Conservation (phyloP, 2,329 filamentous ascomycete genomes). For the Thyridium curvatum region DNA sequence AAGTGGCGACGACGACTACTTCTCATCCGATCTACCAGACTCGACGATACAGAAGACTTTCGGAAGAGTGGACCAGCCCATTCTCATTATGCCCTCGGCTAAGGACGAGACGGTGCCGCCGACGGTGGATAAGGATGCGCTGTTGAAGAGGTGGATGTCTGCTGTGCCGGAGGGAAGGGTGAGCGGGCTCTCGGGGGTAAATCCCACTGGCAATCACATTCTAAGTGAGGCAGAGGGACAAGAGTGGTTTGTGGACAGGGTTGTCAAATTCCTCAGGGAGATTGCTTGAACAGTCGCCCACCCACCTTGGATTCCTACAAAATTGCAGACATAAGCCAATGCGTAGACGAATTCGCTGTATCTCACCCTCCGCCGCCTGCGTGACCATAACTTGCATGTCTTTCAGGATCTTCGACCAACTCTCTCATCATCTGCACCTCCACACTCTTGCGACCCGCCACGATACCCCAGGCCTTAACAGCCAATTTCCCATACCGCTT, state of each 20-base stretch:
- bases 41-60: conserved; percentile 56
- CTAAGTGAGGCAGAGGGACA: conserved; percentile 39
- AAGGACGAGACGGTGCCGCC: conserved; percentile 60
- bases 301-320: too few species aligned
- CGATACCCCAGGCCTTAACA: too few species aligned
- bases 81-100: conserved; percentile 60
- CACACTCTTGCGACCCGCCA: too few species aligned
- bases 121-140: conserved; percentile 47
- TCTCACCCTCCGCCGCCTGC: too few species aligned
- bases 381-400: too few species aligned
- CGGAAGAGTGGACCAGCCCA: conserved; percentile 50
- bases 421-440: too few species aligned
- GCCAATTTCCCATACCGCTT: too few species aligned
- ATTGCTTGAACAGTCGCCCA: too few species aligned
- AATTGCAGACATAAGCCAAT: too few species aligned
- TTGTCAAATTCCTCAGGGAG: conserved; percentile 36
- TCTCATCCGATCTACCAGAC: conserved; percentile 66
- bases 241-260: conserved; percentile 42
- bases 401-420: too few species aligned
- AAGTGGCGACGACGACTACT: conserved; percentile 77
- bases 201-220: conserved; percentile 46
- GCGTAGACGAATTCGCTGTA: too few species aligned
- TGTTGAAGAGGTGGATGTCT: conserved; percentile 52
- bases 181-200: conserved; percentile 44
- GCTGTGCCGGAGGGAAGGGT: conserved; percentile 34